A percentile compares a stretch with the other conserved stretches of the same genome.
phyloP scores from a whole-genome alignment of 208 protist species.

The Trypanosoma theileri region DNA sequence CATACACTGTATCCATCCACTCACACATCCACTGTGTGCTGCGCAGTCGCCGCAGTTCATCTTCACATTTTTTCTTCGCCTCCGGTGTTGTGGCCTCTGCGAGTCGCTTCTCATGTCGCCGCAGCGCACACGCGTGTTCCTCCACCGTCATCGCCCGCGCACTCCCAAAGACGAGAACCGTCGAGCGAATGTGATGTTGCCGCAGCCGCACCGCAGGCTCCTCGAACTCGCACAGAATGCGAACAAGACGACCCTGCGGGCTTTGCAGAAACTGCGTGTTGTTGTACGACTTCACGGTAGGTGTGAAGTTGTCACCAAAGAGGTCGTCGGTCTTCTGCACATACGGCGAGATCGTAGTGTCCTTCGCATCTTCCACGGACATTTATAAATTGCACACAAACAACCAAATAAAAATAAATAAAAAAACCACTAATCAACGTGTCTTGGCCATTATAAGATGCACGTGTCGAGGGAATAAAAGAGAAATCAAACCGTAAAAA shows the following conservation, averaged over 20 bases:
- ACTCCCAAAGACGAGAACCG: conserved; percentile 92
- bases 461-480: neutral
- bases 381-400: neutral
- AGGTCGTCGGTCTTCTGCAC: conserved; percentile 68
- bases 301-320: conserved; percentile 43
- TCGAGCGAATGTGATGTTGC: conserved; percentile 72
- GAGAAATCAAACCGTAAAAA: neutral
- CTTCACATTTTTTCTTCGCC: conserved; percentile 22
- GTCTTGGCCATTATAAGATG: neutral
- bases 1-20: conserved; percentile 78
- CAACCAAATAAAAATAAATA: neutral
- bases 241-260: conserved; percentile 75
- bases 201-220: conserved; percentile 78
- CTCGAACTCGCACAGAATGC: conserved; percentile 93
- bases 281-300: conserved; percentile 89
- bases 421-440: neutral
- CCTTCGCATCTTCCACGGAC: conserved; percentile 24
- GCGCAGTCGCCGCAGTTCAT: conserved; percentile 54
- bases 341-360: conserved; percentile 47
- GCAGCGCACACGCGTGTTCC: conserved; percentile 63
- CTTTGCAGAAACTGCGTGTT: conserved; percentile 79
- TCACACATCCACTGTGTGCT: conserved; percentile 91
- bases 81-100: conserved; percentile 23
- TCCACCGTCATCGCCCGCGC: conserved; percentile 80
- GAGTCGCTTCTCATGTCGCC: conserved; percentile 28